phyloP scores from a whole-genome alignment of 2,329 filamentous ascomycete species.

The Blastomyces percursus region DNA sequence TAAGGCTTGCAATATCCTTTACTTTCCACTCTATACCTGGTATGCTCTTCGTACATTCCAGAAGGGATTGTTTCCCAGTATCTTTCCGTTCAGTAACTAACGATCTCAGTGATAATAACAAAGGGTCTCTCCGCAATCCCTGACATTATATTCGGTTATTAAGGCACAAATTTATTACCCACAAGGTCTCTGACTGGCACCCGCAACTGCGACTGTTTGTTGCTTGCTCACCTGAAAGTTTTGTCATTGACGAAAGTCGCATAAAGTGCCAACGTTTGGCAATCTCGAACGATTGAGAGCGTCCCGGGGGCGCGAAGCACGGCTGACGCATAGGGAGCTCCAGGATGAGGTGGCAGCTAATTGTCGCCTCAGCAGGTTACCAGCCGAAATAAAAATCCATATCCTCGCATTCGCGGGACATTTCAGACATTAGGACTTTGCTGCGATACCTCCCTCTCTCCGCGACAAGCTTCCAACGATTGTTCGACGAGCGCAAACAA shows the following conservation, averaged over 20 bases:
- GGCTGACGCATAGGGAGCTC: neutral
- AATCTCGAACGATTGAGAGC: neutral
- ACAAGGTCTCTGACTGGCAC: neutral
- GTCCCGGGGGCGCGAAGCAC: neutral
- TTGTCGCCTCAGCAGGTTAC: neutral
- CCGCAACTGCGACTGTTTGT: neutral
- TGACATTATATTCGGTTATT: neutral
- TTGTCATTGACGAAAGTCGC: neutral
- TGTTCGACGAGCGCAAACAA: neutral
- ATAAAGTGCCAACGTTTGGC: neutral
- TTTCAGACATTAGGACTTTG: neutral
- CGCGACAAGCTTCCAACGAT: neutral
- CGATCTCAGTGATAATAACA: neutral
- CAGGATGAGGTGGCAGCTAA: neutral
- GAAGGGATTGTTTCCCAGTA: neutral
- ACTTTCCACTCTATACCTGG: neutral
- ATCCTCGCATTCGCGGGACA: neutral
- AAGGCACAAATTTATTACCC: neutral
- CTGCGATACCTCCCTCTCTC: slow-evolving; percentile 4
- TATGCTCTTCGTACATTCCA: neutral
- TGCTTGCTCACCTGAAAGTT: neutral
- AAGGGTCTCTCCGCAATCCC: neutral
- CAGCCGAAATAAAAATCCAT: slow-evolving; percentile 5
- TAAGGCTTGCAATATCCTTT: neutral
- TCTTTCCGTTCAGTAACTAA: neutral